Percentiles rank a stretch among this genome's conserved stretches.
These are phyloP conservation scores for Fomitopsis serialis DNA, from an alignment of 768 basidiomycete species.

Conservation along the genomic window DNA sequence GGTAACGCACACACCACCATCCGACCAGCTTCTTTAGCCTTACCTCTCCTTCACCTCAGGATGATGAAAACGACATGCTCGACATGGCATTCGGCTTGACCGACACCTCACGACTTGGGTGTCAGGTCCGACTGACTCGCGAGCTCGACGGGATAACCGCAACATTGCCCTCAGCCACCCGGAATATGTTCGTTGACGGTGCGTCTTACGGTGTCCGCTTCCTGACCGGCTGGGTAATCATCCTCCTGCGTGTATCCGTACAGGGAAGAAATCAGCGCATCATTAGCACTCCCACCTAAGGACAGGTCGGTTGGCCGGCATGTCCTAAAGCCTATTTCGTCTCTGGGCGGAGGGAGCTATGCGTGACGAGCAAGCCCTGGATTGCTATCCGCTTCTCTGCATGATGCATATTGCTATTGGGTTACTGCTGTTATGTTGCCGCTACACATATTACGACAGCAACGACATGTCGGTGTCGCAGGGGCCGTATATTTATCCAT, in stretches of 20 bases:
- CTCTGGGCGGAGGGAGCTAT: too few species aligned
- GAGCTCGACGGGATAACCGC: conserved; percentile 83
- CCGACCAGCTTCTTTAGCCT: too few species aligned
- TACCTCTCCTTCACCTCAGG: conserved; percentile 29
- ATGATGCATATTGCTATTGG: too few species aligned
- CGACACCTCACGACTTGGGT: conserved; percentile 83
- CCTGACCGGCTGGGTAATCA: neutral
- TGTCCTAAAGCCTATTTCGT: too few species aligned
- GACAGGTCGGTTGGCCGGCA: too few species aligned
- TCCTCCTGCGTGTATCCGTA: neutral
- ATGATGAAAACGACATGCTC: conserved; percentile 98
- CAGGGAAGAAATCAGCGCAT: conserved; percentile 48
- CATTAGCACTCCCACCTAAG: conserved; percentile 30
- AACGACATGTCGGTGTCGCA: too few species aligned
- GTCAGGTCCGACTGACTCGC: conserved; percentile 72
- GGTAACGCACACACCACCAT: conserved; percentile 7
- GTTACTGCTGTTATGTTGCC: too few species aligned
- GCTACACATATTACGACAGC: too few species aligned
- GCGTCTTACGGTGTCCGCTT: conserved; percentile 23
- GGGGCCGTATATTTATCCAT: too few species aligned
- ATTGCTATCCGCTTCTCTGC: too few species aligned
- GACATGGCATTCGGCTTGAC: conserved; percentile 97
- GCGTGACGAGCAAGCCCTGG: too few species aligned
- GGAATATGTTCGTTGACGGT: conserved; percentile 99
- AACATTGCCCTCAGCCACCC: conserved; percentile 83